Evolutionary conservation across 305 asterid species (phyloP).

Genomic region (Fraxinus ornus): DNA sequence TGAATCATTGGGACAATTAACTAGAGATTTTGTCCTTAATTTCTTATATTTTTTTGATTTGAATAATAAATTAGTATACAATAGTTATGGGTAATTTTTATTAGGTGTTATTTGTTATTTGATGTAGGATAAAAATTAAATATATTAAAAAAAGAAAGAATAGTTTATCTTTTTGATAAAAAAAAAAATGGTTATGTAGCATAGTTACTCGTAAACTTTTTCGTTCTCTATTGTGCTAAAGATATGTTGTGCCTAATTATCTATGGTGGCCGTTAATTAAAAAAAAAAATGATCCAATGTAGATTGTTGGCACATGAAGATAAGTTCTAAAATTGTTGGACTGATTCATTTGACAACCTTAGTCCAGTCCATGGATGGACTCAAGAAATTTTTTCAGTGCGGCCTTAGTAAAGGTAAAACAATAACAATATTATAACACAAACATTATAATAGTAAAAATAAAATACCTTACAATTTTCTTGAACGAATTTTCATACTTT

Average conservation of each 20-base stretch:
- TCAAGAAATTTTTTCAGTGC: too few relatives aligned
- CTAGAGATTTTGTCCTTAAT: neutral
- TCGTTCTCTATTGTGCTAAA: neutral
- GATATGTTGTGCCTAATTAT: neutral
- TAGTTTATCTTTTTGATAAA: neutral
- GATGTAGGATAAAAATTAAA: neutral
- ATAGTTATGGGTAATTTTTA: too few relatives aligned
- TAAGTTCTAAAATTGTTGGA: too few relatives aligned
- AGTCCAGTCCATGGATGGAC: too few relatives aligned
- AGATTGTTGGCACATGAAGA: too few relatives aligned
- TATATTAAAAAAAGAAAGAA: too few relatives aligned
- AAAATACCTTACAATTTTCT: neutral
- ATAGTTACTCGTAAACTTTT: neutral
- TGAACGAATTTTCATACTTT: neutral
- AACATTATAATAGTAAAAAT: too few relatives aligned
- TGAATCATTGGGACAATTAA: neutral
- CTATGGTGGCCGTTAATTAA: too few relatives aligned
- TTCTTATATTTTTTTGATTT: neutral
- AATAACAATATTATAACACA: too few relatives aligned
- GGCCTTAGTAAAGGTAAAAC: too few relatives aligned
- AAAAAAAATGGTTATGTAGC: neutral
- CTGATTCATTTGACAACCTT: too few relatives aligned
- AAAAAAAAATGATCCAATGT: too few relatives aligned
- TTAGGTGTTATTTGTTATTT: neutral
- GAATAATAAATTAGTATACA: neutral